Evolutionary conservation across 441 rosid genomes (phyloP).

Genomic region (Populus hybrid): DNA sequence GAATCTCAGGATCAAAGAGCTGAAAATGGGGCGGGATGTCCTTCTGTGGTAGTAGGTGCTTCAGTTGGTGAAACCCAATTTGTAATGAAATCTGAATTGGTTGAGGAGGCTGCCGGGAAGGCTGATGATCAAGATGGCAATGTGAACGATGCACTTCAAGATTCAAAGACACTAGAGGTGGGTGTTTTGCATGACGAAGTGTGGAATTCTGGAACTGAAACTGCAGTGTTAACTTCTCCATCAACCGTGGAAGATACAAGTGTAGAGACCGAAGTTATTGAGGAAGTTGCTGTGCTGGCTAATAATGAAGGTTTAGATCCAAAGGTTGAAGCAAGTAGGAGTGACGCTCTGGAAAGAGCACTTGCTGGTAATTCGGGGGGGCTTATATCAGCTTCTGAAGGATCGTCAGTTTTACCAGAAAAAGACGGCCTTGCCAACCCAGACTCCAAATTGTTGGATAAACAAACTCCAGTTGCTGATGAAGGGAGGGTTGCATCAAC

Average conservation of each 20-base stretch:
- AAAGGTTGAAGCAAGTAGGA: conserved; percentile 12
- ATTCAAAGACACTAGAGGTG: conserved; percentile 12
- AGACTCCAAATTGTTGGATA: conserved; percentile 21
- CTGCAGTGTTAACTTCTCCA: conserved; percentile 12
- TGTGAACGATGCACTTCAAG: conserved; percentile 18
- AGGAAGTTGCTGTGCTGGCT: conserved; percentile 10
- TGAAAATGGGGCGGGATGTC: conserved; percentile 22
- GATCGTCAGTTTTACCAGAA: conserved; percentile 14
- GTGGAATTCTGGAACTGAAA: conserved; percentile 13
- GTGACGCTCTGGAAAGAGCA: conserved; percentile 8
- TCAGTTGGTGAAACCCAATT: conserved; percentile 8
- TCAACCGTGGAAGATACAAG: conserved; percentile 19
- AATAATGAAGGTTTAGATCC: conserved; percentile 21
- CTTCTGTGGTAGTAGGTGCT: not conserved
- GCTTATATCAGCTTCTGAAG: conserved; percentile 12
- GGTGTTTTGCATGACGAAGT: conserved; percentile 19
- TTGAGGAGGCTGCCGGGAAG: conserved; percentile 5
- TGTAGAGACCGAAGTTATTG: conserved; percentile 18
- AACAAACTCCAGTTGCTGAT: conserved; percentile 25
- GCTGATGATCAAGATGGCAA: conserved; percentile 16
- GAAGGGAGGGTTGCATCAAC: conserved; percentile 29
- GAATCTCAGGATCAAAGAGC: conserved; percentile 14
- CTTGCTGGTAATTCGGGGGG: conserved; percentile 16
- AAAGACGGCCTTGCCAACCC: conserved; percentile 18
- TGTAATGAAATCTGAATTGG: conserved; percentile 15